phyloP scores from a whole-genome alignment of 2,329 filamentous ascomycete species.

The Colletotrichum sp. region DNA sequence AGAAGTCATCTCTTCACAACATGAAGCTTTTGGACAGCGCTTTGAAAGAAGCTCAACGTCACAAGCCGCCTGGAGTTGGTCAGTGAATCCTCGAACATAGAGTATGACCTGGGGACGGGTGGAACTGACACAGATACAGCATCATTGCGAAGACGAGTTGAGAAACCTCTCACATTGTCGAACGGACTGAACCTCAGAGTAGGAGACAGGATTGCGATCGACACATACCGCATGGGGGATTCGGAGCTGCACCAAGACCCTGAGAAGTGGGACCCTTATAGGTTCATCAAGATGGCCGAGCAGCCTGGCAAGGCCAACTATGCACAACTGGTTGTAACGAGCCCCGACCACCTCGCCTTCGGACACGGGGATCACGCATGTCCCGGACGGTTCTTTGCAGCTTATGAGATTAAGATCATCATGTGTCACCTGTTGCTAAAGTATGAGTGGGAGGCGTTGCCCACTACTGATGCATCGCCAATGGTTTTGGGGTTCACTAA shows the following conservation, averaged over 20 bases:
- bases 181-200: not conserved
- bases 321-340: not conserved
- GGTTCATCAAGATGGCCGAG: not conserved
- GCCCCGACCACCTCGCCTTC: not conserved
- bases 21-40: not conserved
- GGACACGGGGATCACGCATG: not conserved
- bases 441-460: not conserved
- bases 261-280: not conserved
- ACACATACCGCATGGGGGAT: not conserved
- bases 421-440: not conserved
- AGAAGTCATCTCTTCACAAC: not conserved
- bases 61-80: not conserved
- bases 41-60: not conserved
- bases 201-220: not conserved
- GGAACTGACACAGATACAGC: not conserved
- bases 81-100: not conserved
- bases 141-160: not conserved
- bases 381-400: not conserved
- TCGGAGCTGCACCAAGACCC: not conserved
- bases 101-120: not conserved
- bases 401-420: not conserved
- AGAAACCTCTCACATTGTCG: not conserved
- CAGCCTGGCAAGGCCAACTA: not conserved
- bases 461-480: not conserved
- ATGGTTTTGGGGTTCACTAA: not conserved